Percentiles rank a stretch among this genome's conserved stretches.
Conservation (phyloP, 805 yeast genomes). For the Middelhovenomyces tepae region DNA sequence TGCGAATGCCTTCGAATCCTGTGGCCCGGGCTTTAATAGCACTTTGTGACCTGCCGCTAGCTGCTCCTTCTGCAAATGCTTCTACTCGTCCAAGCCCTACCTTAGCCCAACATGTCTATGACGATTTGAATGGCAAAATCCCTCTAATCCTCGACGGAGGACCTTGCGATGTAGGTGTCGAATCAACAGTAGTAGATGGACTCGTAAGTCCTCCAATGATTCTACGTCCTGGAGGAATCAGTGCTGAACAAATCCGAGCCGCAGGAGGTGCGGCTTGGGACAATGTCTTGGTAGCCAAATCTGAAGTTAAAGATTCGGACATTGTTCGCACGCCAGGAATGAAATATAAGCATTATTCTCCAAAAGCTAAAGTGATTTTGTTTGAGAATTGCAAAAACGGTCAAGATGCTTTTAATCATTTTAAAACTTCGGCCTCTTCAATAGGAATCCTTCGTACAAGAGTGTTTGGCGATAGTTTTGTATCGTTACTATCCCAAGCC, state of each 20-base stretch:
- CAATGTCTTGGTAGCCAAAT: conserved; percentile 48
- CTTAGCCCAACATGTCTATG: conserved; percentile 70
- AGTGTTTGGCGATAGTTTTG: too few species aligned
- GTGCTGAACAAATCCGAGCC: conserved; percentile 60
- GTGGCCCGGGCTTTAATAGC: conserved; percentile 87
- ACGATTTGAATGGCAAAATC: conserved; percentile 70
- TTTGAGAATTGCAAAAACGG: conserved; percentile 46
- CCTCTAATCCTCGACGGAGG: conserved; percentile 92
- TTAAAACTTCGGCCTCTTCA: too few species aligned
- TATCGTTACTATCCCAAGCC: too few species aligned
- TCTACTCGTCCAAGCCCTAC: conserved; percentile 95
- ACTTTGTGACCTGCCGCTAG: conserved; percentile 76
- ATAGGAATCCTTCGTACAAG: too few species aligned
- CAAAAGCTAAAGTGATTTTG: conserved; percentile 71
- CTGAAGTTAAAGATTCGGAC: conserved; percentile 44
- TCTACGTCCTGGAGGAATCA: conserved; percentile 89
- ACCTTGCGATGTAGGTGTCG: conserved; percentile 77
- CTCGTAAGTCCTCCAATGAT: conserved; percentile 75
- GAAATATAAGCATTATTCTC: conserved; percentile 95
- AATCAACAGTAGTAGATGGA: conserved; percentile 92
- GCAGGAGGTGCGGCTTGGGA: conserved; percentile 66
- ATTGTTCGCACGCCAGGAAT: conserved; percentile 90
- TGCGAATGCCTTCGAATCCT: conserved; percentile 78
- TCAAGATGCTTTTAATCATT: not conserved
- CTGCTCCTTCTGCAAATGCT: conserved; percentile 97